phyloP scores from a whole-genome alignment of 768 basidiomycete genomes.

The Candolleomyces eurysporus region DNA sequence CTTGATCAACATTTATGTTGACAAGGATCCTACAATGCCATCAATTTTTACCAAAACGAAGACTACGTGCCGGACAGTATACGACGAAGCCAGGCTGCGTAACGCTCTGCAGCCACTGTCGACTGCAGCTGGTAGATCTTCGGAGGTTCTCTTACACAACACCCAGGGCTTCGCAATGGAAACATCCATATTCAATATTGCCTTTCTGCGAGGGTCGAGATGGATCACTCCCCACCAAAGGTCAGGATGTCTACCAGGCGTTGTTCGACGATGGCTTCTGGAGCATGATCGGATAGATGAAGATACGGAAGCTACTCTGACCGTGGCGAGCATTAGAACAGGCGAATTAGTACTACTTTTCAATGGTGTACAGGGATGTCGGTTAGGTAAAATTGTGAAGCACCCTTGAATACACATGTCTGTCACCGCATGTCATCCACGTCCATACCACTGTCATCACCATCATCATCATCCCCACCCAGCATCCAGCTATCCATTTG shows the following conservation, averaged over 20 bases:
- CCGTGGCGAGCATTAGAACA: constrained; percentile 37
- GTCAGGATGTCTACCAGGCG: constrained; percentile 72
- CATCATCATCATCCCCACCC: constrained; percentile 37
- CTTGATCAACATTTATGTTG: constrained; percentile 49
- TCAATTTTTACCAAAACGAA: constrained; percentile 67
- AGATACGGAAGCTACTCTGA: constrained; percentile 41
- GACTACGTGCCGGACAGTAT: constrained; percentile 61
- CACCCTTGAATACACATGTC: neutral
- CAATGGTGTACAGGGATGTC: constrained; percentile 72
- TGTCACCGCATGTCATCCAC: constrained; percentile 25
- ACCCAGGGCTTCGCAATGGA: constrained; percentile 51
- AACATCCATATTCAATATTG: constrained; percentile 69
- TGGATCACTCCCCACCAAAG: constrained; percentile 68
- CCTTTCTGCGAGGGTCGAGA: constrained; percentile 49
- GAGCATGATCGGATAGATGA: constrained; percentile 56
- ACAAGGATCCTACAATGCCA: constrained; percentile 49
- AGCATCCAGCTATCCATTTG: constrained; percentile 88
- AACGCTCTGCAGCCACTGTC: constrained; percentile 39
- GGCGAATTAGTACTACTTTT: constrained; percentile 71
- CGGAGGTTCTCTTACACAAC: constrained; percentile 70
- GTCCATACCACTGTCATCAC: constrained; percentile 32
- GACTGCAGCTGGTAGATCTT: constrained; percentile 22
- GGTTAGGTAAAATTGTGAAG: constrained; percentile 45
- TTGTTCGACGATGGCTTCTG: constrained; percentile 67
- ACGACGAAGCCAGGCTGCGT: constrained; percentile 63